Evolutionary conservation across 768 basidiomycete species (phyloP).

Genomic region (Rhizopogon sp.): DNA sequence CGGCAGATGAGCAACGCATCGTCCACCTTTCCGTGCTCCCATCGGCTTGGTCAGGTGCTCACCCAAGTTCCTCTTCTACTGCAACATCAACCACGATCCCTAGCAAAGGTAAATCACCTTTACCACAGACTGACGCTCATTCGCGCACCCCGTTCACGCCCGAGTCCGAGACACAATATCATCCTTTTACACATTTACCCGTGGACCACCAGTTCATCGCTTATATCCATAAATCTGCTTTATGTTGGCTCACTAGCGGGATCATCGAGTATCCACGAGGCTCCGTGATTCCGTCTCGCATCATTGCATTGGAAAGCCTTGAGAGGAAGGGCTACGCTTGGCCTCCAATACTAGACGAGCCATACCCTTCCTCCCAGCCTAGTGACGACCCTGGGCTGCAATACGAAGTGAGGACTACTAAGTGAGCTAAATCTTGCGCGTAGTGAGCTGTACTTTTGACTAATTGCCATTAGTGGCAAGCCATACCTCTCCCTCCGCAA

Average conservation of each 20-base stretch:
- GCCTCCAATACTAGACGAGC: slow-evolving; percentile 38
- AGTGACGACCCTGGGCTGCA: slow-evolving; percentile 21
- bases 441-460: not conserved
- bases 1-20: slow-evolving; percentile 49
- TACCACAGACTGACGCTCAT: not conserved
- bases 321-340: slow-evolving; percentile 34
- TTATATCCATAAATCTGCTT: slow-evolving; percentile 21
- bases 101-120: not conserved
- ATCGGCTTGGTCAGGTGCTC: slow-evolving; percentile 61
- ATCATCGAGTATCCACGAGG: not conserved
- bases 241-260: slow-evolving; percentile 11
- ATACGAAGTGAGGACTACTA: slow-evolving; percentile 25
- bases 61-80: slow-evolving; percentile 33
- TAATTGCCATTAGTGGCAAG: slow-evolving; percentile 22
- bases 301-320: slow-evolving; percentile 22
- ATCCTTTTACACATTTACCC: slow-evolving; percentile 5
- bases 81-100: slow-evolving; percentile 8
- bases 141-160: not conserved
- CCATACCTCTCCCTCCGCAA: slow-evolving; percentile 49
- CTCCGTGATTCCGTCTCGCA: not conserved
- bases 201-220: slow-evolving; percentile 13
- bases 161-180: not conserved
- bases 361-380: slow-evolving; percentile 19
- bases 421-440: slow-evolving; percentile 20
- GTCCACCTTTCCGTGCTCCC: slow-evolving; percentile 80